phyloP scores from a whole-genome alignment of 495 filamentous ascomycete genomes.

The Lasiosphaeria ovina region DNA sequence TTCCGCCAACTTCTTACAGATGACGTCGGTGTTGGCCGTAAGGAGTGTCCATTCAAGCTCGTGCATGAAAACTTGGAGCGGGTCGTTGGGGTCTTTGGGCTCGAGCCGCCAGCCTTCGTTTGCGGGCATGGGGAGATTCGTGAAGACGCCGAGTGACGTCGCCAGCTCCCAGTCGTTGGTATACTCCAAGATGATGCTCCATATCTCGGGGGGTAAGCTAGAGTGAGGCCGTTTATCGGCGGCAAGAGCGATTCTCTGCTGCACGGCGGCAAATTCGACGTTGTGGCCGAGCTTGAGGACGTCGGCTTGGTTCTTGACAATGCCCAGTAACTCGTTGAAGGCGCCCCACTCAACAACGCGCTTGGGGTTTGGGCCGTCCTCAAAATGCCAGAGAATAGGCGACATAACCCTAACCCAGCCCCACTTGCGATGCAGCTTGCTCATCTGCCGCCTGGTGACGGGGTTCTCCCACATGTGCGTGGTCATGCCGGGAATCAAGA shows the following conservation, averaged over 20 bases:
- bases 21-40: slow-evolving; percentile 61
- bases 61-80: slow-evolving; percentile 53
- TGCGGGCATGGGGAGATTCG: slow-evolving; percentile 66
- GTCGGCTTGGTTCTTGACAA: slow-evolving; percentile 66
- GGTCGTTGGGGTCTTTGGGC: slow-evolving; percentile 40
- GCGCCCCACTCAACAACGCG: slow-evolving; percentile 64
- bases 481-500: slow-evolving; percentile 81
- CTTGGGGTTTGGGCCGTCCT: slow-evolving; percentile 47
- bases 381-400: slow-evolving; percentile 73
- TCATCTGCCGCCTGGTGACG: slow-evolving; percentile 76
- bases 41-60: slow-evolving; percentile 80
- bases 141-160: slow-evolving; percentile 73
- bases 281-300: slow-evolving; percentile 59
- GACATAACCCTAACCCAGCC: slow-evolving; percentile 71
- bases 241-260: slow-evolving; percentile 28
- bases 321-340: slow-evolving; percentile 60
- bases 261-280: slow-evolving; percentile 47
- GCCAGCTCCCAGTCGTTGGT: slow-evolving; percentile 88
- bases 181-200: slow-evolving; percentile 81
- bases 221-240: slow-evolving; percentile 28
- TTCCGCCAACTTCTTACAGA: slow-evolving; percentile 64
- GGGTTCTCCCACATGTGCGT: slow-evolving; percentile 82
- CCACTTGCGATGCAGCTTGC: slow-evolving; percentile 76
- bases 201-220: slow-evolving; percentile 75
- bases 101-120: slow-evolving; percentile 59